Evolutionary conservation across 2,329 filamentous ascomycete species (phyloP).

Genomic region (Diaporthe eres): DNA sequence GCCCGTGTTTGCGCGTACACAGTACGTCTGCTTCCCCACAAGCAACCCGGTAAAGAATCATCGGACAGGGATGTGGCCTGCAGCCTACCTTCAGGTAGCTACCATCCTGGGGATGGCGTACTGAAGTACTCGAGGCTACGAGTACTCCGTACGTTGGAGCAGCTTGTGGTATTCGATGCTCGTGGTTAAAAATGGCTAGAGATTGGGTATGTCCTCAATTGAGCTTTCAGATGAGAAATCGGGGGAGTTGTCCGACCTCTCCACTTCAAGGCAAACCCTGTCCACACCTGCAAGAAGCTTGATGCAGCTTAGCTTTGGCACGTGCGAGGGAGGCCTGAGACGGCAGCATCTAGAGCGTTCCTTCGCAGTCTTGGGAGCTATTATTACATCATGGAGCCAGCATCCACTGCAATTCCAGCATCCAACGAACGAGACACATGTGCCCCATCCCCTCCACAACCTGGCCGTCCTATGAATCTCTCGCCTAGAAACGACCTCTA

Average conservation of each 20-base stretch:
- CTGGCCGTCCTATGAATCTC: neutral
- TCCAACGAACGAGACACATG: neutral
- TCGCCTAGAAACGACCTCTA: neutral
- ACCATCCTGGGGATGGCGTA: neutral
- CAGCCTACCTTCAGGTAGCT: too few relatives aligned
- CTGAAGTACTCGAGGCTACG: neutral
- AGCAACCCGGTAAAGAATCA: neutral
- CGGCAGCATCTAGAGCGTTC: constrained; percentile 17
- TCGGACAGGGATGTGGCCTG: neutral
- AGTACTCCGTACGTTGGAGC: neutral
- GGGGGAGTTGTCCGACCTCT: neutral
- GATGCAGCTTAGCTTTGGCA: constrained; percentile 13
- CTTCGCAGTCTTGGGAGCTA: neutral
- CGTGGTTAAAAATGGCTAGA: neutral
- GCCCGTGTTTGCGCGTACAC: neutral
- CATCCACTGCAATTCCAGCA: neutral
- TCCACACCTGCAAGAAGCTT: neutral
- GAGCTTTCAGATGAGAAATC: neutral
- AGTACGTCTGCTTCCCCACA: neutral
- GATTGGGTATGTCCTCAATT: neutral
- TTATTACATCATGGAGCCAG: constrained; percentile 20
- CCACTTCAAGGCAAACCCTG: neutral
- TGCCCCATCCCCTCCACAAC: neutral
- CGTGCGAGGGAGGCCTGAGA: neutral
- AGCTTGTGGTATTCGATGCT: neutral